Conservation (phyloP, 805 yeast species). For the Candida nemodendra region DNA sequence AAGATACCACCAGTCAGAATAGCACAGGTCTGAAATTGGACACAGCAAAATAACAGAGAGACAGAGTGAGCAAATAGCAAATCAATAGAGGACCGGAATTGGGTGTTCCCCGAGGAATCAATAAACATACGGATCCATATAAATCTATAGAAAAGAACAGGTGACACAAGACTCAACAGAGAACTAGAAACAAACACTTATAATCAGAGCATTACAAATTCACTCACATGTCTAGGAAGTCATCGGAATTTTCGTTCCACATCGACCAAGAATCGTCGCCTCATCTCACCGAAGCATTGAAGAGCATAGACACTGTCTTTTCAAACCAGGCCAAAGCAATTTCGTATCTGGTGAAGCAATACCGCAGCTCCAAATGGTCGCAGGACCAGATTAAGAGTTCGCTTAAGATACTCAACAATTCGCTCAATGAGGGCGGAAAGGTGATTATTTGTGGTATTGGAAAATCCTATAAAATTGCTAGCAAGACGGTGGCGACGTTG, state of each 20-base stretch:
- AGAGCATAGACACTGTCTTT: constrained; percentile 40
- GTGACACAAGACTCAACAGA: too few species aligned
- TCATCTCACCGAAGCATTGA: constrained; percentile 24
- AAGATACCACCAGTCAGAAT: too few species aligned
- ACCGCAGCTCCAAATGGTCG: constrained; percentile 43
- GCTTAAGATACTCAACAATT: constrained; percentile 41
- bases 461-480: constrained; percentile 76
- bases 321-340: constrained; percentile 49
- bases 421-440: constrained; percentile 56
- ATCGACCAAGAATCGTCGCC: constrained; percentile 25
- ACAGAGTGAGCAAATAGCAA: too few species aligned
- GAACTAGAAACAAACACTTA: too few species aligned
- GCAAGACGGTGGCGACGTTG: constrained; percentile 76
- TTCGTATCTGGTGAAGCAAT: constrained; percentile 43
- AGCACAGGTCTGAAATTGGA: too few species aligned
- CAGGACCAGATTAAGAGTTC: constrained; percentile 44
- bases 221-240: constrained; percentile 25
- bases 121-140: too few species aligned
- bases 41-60: too few species aligned
- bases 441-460: constrained; percentile 82
- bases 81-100: too few species aligned
- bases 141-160: too few species aligned
- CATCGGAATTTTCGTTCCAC: constrained; percentile 28
- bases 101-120: too few species aligned
- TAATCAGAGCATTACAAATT: too few species aligned